Base-by-base conservation (phyloP, 768 basidiomycete genomes). In the Collybia sp. region DNA sequence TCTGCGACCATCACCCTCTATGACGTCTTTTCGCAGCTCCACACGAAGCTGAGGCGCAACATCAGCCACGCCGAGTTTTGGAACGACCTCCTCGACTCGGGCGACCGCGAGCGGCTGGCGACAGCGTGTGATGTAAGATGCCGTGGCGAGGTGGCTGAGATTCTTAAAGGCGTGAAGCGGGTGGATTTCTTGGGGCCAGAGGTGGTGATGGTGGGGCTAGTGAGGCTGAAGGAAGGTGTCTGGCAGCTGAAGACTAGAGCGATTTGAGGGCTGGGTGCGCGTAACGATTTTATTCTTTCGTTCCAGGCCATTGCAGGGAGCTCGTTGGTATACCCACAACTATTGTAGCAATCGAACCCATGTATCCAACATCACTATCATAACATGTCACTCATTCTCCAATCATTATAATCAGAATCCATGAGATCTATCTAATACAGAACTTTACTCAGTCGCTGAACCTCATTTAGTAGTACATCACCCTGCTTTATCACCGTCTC, bases 401-500 rank as follows among this genome's bases (percentile, higher is more conserved):
- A 25, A 25, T n/a, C n/a, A 25, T 25, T 25, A 25, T 25, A 25
- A 25, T 3, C 25, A 25, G 25, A 3, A 25, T 25, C 25, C 25
- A 25, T 25, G 8, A 25, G 4, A 8, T 25, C 25, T 25, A 25
- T 25, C 58, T 70, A 77, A 59, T 75, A 74, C 58, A 96, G 63
- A n/a, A 94, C 93, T 67, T 93, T 88, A 63, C 91, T 91, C 63
- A 96, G 68, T 62, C 89, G 71, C 65, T 93, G 90, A 53, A 96
- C 82, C 59, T 86, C 82, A 58, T 87, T 92, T 34, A 98, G 68
- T 52, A 99, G 65, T 20, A 92, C 64, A 63, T 99, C 95, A 1
- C 94, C 94, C 69, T 93, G 86, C 64, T 86, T 87, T 43, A 99
- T 77, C n/a, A 97, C 87, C 32, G 83, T 83, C 60, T 95, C 93